Percentiles rank a stretch among this genome's conserved stretches.
phyloP scores from a whole-genome alignment of 768 basidiomycete species.

The Galerina sulciceps region DNA sequence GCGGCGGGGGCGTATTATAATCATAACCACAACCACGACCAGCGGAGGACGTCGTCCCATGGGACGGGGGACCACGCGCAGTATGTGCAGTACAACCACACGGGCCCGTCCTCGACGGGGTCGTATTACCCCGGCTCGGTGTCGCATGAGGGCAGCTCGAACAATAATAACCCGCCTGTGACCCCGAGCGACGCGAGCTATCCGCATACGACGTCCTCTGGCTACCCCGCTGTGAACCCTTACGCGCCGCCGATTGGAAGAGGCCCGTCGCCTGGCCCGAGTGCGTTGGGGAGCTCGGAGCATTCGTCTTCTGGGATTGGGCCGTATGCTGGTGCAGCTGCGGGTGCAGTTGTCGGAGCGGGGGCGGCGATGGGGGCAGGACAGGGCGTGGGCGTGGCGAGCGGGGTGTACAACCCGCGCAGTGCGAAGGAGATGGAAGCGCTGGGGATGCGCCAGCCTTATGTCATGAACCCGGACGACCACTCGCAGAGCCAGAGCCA shows the following conservation, averaged over 20 bases:
- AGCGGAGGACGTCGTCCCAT: not conserved
- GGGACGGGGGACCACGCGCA: not conserved
- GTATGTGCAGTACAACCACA: not conserved
- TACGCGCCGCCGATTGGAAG: constrained; percentile 23
- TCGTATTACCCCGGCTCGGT: constrained; percentile 13
- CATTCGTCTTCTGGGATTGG: constrained; percentile 20
- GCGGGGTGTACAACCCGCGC: constrained; percentile 17
- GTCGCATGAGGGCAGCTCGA: not conserved
- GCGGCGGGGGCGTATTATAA: constrained; percentile 1
- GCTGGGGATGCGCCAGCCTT: constrained; percentile 14
- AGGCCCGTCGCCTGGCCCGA: constrained; percentile 21
- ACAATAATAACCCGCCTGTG: not conserved
- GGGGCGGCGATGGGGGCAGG: constrained; percentile 6
- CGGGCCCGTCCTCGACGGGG: not conserved
- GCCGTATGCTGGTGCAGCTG: constrained; percentile 4
- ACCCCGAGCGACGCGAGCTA: constrained; percentile 4
- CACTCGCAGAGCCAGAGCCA: not conserved
- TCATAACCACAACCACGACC: not conserved
- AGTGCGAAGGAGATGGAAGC: constrained; percentile 32
- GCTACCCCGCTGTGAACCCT: constrained; percentile 6
- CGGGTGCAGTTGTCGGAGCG: constrained; percentile 7
- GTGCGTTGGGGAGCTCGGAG: constrained; percentile 19
- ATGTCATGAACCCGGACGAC: constrained; percentile 21
- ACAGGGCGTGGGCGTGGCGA: not conserved
- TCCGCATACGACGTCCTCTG: constrained; percentile 6